Conservation (phyloP, 106 monocot species). For the Phalaenopsis aphrodite region DNA sequence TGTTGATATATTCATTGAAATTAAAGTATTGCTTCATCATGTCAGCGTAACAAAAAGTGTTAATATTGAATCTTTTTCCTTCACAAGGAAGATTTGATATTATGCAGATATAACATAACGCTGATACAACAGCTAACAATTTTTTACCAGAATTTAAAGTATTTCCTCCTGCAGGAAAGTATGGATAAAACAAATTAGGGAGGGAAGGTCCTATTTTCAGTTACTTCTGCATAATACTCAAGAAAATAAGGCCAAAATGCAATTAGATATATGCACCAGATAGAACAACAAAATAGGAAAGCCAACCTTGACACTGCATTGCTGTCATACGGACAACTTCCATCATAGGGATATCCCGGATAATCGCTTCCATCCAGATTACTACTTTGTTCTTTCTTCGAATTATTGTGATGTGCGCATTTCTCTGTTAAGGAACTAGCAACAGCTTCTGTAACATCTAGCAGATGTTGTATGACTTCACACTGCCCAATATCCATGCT, state of each 20-base stretch:
- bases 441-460: slow-evolving; percentile 69
- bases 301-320: slow-evolving; percentile 42
- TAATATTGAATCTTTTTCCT: background rate
- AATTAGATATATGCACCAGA: background rate
- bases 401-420: slow-evolving; percentile 6
- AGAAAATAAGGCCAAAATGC: background rate
- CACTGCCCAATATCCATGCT: slow-evolving; percentile 65
- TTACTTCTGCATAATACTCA: background rate
- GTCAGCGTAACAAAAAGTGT: background rate
- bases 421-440: slow-evolving; percentile 47
- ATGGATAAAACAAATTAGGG: background rate
- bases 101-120: background rate
- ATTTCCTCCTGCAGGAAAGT: background rate
- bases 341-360: slow-evolving; percentile 20
- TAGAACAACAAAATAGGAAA: slow-evolving; percentile 7
- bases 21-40: background rate
- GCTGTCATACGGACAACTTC: slow-evolving; percentile 25
- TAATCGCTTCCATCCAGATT: slow-evolving; percentile 27
- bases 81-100: background rate
- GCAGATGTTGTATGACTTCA: slow-evolving; percentile 85
- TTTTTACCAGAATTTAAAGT: background rate
- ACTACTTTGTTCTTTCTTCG: slow-evolving; percentile 33
- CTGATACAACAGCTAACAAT: background rate
- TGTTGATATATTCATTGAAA: too few relatives aligned
- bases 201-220: background rate